These are phyloP conservation scores for Diaporthe vaccinii DNA, from an alignment of 2,329 filamentous ascomycete genomes.

Conservation along the genomic window DNA sequence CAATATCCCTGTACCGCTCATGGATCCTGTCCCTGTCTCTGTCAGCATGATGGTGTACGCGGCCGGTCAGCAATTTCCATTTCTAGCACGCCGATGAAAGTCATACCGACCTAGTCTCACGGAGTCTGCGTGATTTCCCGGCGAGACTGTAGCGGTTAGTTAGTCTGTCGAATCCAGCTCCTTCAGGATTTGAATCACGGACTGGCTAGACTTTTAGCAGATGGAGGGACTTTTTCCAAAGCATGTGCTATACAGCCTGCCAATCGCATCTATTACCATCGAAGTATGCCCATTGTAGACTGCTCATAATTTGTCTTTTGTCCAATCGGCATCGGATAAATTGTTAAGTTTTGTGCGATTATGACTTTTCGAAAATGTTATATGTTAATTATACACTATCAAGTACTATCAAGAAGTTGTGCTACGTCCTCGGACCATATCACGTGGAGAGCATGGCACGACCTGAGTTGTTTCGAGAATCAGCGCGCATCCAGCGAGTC, in stretches of 20 bases:
- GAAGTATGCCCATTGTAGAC: too few species aligned
- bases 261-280: too few species aligned
- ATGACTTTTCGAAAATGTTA: too few species aligned
- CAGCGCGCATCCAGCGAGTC: too few species aligned
- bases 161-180: neutral
- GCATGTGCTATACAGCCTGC: neutral
- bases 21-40: neutral
- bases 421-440: too few species aligned
- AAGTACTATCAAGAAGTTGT: too few species aligned
- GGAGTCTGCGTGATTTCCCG: neutral
- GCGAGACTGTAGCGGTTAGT: neutral
- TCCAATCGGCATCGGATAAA: too few species aligned
- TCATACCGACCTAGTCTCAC: neutral
- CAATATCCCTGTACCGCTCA: neutral
- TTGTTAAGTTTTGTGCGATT: too few species aligned
- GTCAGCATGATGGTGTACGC: neutral
- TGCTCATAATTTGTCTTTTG: too few species aligned
- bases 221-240: neutral
- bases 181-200: neutral
- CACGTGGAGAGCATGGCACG: too few species aligned
- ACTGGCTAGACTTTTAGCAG: neutral
- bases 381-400: too few species aligned
- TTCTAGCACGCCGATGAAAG: neutral
- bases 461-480: too few species aligned
- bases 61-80: slow-evolving; percentile 11